phyloP scores from a whole-genome alignment of 2,329 filamentous ascomycete species.

The Pyrenophora tritici-repentis region DNA sequence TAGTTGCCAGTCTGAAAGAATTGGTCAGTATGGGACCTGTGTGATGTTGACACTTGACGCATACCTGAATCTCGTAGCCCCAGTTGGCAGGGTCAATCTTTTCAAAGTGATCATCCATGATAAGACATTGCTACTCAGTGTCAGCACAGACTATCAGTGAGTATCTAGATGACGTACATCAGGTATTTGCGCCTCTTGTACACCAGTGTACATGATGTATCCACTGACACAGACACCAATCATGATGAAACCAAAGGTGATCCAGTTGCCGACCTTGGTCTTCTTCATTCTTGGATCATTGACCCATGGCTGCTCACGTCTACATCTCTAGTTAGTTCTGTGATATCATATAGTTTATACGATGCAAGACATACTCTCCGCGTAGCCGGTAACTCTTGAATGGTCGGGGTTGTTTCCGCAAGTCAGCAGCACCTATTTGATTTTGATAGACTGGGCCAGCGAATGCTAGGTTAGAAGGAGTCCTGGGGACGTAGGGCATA shows the following conservation, averaged over 20 bases:
- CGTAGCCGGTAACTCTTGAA: conserved; percentile 32
- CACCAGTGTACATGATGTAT: conserved; percentile 29
- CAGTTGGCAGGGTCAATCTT: conserved; percentile 66
- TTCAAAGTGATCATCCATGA: conserved; percentile 63
- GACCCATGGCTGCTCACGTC: conserved; percentile 31
- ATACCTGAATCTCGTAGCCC: conserved; percentile 72
- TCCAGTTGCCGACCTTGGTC: conserved; percentile 30
- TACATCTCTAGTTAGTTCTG: conserved; percentile 2
- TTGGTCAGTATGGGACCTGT: background rate
- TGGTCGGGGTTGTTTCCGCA: conserved; percentile 22
- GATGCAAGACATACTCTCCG: conserved; percentile 23
- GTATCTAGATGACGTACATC: conserved; percentile 6
- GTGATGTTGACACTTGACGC: background rate
- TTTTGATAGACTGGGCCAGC: conserved; percentile 1
- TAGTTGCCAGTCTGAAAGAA: conserved; percentile 63
- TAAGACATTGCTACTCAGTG: conserved; percentile 26
- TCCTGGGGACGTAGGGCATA: conserved; percentile 4
- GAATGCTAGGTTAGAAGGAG: conserved; percentile 11
- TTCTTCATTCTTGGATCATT: conserved; percentile 27
- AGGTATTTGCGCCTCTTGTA: conserved; percentile 18
- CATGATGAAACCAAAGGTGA: conserved; percentile 20
- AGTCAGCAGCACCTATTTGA: conserved; percentile 5
- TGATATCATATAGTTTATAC: background rate
- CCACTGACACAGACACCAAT: conserved; percentile 19
- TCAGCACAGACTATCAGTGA: background rate